Percentiles rank a stretch among this genome's conserved stretches.
Evolutionary conservation across 164 flowering plant genomes (phyloP).

Genomic region (Tetrastigma voinierianum): DNA sequence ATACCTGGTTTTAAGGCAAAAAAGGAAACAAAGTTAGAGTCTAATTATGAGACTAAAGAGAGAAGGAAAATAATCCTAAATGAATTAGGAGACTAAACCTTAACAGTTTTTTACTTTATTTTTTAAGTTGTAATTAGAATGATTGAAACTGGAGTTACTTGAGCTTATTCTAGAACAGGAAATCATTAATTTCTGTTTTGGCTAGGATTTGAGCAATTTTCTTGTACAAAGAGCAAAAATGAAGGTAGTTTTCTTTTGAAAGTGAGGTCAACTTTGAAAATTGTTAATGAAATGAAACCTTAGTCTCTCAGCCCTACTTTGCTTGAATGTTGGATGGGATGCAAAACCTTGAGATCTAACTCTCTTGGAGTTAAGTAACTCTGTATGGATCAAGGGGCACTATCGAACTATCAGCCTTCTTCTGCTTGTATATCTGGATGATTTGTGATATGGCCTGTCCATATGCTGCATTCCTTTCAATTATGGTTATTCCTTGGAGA

Average conservation of each 20-base stretch:
- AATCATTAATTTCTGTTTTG: background rate
- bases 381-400: too few species aligned
- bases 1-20: too few species aligned
- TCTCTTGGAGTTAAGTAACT: background rate
- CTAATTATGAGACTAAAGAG: too few species aligned
- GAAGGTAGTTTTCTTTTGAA: background rate
- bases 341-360: background rate
- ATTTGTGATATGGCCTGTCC: too few species aligned
- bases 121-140: too few species aligned
- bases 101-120: background rate
- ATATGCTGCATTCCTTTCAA: too few species aligned
- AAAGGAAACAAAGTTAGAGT: too few species aligned
- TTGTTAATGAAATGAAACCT: background rate
- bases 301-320: background rate
- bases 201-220: background rate
- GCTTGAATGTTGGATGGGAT: background rate
- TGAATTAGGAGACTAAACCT: too few species aligned
- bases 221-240: background rate
- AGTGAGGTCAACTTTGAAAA: background rate
- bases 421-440: too few species aligned
- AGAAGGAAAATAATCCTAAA: too few species aligned
- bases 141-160: background rate
- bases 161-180: background rate
- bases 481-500: too few species aligned
- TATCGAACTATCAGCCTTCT: too few species aligned